Percentiles rank a stretch among this genome's conserved stretches.
These are phyloP conservation scores for Aspergillus sparsus DNA, from an alignment of 495 filamentous ascomycete species.

Conservation along the genomic window DNA sequence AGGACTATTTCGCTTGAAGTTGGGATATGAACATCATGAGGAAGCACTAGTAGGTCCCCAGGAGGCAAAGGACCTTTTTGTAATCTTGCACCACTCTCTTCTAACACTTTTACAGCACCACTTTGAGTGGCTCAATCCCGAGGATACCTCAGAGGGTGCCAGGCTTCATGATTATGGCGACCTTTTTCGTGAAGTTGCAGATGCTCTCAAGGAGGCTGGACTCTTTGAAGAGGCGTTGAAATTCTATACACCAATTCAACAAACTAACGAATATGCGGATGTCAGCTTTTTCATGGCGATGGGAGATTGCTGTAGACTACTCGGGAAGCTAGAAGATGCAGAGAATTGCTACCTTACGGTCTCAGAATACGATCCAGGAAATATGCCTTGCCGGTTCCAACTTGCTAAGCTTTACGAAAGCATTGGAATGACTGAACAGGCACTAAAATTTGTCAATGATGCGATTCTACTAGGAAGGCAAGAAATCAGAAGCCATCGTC, in stretches of 20 bases:
- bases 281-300: constrained; percentile 66
- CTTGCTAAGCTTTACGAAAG: constrained; percentile 80
- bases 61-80: background rate
- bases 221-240: constrained; percentile 64
- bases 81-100: background rate
- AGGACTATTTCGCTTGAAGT: constrained; percentile 73
- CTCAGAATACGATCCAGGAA: constrained; percentile 64
- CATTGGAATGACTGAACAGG: constrained; percentile 66
- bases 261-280: constrained; percentile 59
- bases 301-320: constrained; percentile 67
- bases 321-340: constrained; percentile 65
- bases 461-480: constrained; percentile 61
- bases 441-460: constrained; percentile 71
- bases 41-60: constrained; percentile 70
- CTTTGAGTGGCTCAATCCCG: constrained; percentile 65
- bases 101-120: constrained; percentile 39
- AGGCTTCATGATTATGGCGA: constrained; percentile 66
- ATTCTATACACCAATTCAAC: constrained; percentile 70
- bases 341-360: constrained; percentile 73
- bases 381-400: constrained; percentile 71
- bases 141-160: constrained; percentile 47
- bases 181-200: constrained; percentile 72
- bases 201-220: constrained; percentile 60
- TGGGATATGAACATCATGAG: constrained; percentile 57
- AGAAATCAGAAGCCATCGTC: constrained; percentile 36